phyloP scores from a whole-genome alignment of 495 filamentous ascomycete species.

The Aspergillus mulundensis region DNA sequence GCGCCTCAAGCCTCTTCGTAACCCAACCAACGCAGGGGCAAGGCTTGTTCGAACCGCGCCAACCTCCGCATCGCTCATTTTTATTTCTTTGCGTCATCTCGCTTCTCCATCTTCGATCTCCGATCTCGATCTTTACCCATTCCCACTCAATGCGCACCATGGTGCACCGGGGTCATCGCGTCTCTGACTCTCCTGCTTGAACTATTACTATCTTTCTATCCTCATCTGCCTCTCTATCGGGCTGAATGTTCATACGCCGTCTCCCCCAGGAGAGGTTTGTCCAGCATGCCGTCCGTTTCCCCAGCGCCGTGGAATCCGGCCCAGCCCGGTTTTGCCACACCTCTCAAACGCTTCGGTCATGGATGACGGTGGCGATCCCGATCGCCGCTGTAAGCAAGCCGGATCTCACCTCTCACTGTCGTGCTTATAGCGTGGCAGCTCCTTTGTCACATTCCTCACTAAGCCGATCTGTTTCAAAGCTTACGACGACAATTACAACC shows the following conservation, averaged over 20 bases:
- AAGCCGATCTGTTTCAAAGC: slow-evolving; percentile 3
- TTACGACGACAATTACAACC: slow-evolving; percentile 6
- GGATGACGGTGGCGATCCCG: slow-evolving; percentile 22
- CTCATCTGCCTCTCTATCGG: background rate
- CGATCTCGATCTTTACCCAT: background rate
- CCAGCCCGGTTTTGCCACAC: slow-evolving; percentile 26
- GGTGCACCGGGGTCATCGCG: background rate
- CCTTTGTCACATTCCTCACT: slow-evolving; percentile 10
- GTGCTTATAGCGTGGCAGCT: slow-evolving; percentile 2
- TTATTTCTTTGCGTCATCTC: background rate
- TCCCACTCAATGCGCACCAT: slow-evolving; percentile 6
- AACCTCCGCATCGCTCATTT: background rate
- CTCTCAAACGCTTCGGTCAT: background rate
- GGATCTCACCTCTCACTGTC: slow-evolving; percentile 11
- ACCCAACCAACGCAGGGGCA: background rate
- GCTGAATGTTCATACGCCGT: slow-evolving; percentile 37
- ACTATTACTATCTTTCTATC: background rate
- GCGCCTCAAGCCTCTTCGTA: background rate
- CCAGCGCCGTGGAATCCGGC: slow-evolving; percentile 24
- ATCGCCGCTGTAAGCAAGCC: slow-evolving; percentile 3
- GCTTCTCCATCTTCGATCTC: background rate
- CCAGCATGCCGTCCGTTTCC: slow-evolving; percentile 31
- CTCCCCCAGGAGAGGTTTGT: slow-evolving; percentile 20
- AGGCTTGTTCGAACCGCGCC: background rate
- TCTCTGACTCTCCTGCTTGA: background rate